Evolutionary conservation across 805 yeast species (phyloP).

Genomic region (Kregervanrija fluxuum): DNA sequence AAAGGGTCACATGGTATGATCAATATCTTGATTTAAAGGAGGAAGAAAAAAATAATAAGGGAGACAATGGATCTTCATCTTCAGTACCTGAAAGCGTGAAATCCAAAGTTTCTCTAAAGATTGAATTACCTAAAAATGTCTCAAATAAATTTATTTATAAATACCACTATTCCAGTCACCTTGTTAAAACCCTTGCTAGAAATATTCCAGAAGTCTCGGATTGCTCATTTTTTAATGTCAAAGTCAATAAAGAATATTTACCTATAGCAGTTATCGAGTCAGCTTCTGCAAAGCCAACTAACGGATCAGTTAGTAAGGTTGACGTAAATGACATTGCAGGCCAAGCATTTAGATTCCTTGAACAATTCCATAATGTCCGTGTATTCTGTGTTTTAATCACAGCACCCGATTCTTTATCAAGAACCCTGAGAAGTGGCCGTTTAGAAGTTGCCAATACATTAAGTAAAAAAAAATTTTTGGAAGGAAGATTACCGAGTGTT

Average conservation of each 20-base stretch:
- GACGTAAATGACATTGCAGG: conserved; percentile 39
- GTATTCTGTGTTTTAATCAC: conserved; percentile 78
- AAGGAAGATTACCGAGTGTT: conserved; percentile 71
- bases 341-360: conserved; percentile 33
- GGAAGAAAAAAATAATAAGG: conserved; percentile 2
- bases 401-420: conserved; percentile 74
- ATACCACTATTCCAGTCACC: conserved; percentile 82
- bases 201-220: conserved; percentile 78
- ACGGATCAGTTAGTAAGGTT: conserved; percentile 24
- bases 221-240: conserved; percentile 85
- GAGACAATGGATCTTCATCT: background rate
- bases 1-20: conserved; percentile 61
- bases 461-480: conserved; percentile 67
- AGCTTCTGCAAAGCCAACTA: conserved; percentile 13
- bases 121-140: conserved; percentile 4
- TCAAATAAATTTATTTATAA: conserved; percentile 24
- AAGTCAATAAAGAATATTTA: conserved; percentile 69
- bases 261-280: conserved; percentile 80
- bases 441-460: conserved; percentile 88
- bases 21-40: conserved; percentile 27
- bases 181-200: conserved; percentile 76
- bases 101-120: background rate
- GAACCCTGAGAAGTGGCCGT: conserved; percentile 78
- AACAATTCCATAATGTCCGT: conserved; percentile 61
- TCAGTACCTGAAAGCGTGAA: no score